Base-by-base conservation (phyloP, 129 eudicot species). In the Flaveria ramosissima region DNA sequence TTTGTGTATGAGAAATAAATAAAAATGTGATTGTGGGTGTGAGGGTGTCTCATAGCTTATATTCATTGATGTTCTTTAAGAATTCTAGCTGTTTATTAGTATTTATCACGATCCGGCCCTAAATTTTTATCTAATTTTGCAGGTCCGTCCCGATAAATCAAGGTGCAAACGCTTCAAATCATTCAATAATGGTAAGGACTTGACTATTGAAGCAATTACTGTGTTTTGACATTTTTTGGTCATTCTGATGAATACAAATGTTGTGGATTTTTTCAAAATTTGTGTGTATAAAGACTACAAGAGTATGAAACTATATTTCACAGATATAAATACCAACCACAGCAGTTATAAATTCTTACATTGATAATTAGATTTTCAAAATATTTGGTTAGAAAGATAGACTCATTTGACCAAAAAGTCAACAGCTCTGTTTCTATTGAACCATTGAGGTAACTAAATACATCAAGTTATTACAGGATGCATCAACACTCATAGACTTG, bases 111-210 rank as follows among this genome's bases (percentile, higher is more conserved):
- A 65, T 19, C 30, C 9, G 5, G 12, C 60, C 16, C 73, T 73
- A 43, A 73, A 47, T 56, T 51, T 66, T 32, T 60, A 39, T 23
- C 14, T 60, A 64, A 56, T 36, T 32, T 78, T 83, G 82, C 98
- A 93, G 98, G 89, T 83, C 96, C 16, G 87, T 78, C 60, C 88
- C 93, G n/a, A 56, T 82, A 47, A 83, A 84, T 81, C 66, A 85
- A 24, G 88, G 72, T 13, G 80, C 86, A 59, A 86, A 83, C 36
- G 72, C 85, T 48, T 90, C 88, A 72, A 84, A 83, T 75, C 78
- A 76, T 57, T 83, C 90, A 23, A 71, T 86, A 67, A 64, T 81
- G 85, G 97, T 92, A 55, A 87, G 90, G 62, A 39, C 13, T 62
- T 69, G n/a, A 53, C 70, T 30, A 51, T 43, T 51, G 63, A 45